These are phyloP conservation scores for Monosporozyma aerobia DNA, from an alignment of 805 yeast species.

Conservation along the genomic window DNA sequence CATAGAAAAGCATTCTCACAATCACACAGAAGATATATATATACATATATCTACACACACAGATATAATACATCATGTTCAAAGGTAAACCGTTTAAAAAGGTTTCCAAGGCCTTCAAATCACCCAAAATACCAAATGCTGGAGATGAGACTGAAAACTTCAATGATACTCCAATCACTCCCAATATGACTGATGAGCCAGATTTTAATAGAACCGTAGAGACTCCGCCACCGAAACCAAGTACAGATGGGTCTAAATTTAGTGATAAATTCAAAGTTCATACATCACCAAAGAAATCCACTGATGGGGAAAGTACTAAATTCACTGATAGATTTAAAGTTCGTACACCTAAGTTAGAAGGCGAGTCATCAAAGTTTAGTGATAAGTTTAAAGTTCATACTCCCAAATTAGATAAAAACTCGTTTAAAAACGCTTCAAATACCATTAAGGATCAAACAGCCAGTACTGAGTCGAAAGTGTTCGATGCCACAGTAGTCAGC, in stretches of 20 bases:
- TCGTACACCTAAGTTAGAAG: not conserved
- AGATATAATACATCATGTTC: slow-evolving; percentile 20
- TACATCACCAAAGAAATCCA: not conserved
- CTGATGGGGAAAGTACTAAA: not conserved
- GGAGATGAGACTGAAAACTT: not conserved
- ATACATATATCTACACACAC: not conserved
- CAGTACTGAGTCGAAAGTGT: slow-evolving; percentile 23
- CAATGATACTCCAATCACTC: not conserved
- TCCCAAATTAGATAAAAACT: not conserved
- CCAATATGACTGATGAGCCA: not conserved
- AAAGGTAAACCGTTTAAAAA: slow-evolving; percentile 27
- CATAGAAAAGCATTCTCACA: not conserved
- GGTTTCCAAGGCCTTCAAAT: slow-evolving; percentile 29
- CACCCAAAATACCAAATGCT: slow-evolving; percentile 5
- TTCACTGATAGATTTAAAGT: not conserved
- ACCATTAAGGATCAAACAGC: slow-evolving; percentile 27
- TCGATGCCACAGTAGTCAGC: slow-evolving; percentile 27
- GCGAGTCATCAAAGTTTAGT: not conserved
- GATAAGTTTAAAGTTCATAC: not conserved
- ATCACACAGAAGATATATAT: not conserved
- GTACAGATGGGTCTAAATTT: not conserved
- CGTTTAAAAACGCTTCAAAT: slow-evolving; percentile 15
- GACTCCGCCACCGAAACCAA: not conserved
- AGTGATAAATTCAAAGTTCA: not conserved
- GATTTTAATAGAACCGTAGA: not conserved